Evolutionary conservation across 208 protist species (phyloP).

Genomic region (Herpetomonas samuelpessoai): DNA sequence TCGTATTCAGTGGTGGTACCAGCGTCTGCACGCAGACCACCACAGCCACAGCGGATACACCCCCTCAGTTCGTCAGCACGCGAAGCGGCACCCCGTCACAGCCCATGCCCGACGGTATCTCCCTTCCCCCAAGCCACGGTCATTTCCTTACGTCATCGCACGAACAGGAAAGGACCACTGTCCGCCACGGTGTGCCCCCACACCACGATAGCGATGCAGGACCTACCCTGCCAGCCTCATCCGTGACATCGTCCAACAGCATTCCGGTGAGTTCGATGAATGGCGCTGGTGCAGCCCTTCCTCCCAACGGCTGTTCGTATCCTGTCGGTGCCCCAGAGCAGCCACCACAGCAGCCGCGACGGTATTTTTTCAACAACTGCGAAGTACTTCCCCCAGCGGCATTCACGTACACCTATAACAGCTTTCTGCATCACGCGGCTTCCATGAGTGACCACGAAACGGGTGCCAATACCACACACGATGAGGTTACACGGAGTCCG

Average conservation of each 20-base stretch:
- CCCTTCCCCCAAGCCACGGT: no score
- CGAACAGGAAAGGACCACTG: not conserved
- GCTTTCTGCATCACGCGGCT: not conserved
- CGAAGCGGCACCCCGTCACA: not conserved
- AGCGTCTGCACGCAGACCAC: not conserved
- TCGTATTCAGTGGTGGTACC: not conserved
- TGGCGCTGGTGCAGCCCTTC: no score
- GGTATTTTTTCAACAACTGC: not conserved
- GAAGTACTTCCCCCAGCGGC: not conserved
- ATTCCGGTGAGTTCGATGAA: not conserved
- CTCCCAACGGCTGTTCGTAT: no score
- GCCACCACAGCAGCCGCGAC: not conserved
- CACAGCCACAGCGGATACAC: not conserved
- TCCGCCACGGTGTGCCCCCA: not conserved
- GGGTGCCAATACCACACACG: no score
- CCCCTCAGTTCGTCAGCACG: not conserved
- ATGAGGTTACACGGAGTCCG: not conserved
- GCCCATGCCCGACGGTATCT: not conserved
- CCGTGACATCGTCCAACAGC: not conserved
- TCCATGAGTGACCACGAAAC: not conserved
- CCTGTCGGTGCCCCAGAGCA: no score
- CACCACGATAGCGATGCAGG: no score
- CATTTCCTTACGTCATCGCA: no score
- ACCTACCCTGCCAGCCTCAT: no score
- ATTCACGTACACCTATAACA: not conserved